Conservation (phyloP, 2,329 filamentous ascomycete genomes). For the Phaeosphaeria sp. region DNA sequence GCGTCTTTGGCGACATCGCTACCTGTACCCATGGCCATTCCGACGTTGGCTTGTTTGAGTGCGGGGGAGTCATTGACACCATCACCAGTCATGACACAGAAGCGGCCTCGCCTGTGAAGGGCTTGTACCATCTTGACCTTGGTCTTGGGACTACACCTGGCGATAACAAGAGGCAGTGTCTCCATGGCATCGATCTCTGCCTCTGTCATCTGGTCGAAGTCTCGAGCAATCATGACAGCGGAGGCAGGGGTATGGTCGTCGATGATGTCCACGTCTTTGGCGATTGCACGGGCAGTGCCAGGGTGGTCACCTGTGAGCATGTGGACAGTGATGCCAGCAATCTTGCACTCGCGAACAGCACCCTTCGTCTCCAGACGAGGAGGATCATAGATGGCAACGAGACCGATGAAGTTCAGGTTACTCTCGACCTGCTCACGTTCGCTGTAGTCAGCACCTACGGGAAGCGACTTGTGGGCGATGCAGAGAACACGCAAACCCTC, state of each 20-base stretch:
- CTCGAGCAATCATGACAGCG: conserved; percentile 52
- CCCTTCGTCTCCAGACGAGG: conserved; percentile 79
- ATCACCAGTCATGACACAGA: conserved; percentile 54
- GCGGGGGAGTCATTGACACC: conserved; percentile 52
- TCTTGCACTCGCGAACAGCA: conserved; percentile 53
- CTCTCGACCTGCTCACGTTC: conserved; percentile 69
- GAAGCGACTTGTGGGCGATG: conserved; percentile 44
- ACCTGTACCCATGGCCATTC: conserved; percentile 51
- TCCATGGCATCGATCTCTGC: conserved; percentile 52
- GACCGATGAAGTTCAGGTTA: conserved; percentile 75
- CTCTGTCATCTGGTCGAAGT: conserved; percentile 54
- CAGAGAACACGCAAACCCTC: conserved; percentile 48
- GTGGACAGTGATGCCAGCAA: conserved; percentile 57
- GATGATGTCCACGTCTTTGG: conserved; percentile 55
- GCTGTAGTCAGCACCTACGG: conserved; percentile 33
- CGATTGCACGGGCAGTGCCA: conserved; percentile 55
- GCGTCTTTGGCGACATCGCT: conserved; percentile 51
- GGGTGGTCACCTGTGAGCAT: conserved; percentile 58
- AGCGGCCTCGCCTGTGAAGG: conserved; percentile 45
- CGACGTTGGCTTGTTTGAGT: conserved; percentile 50
- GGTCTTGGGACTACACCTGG: conserved; percentile 54
- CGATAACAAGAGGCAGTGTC: conserved; percentile 53
- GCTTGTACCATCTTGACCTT: conserved; percentile 57
- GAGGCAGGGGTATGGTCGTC: conserved; percentile 30
- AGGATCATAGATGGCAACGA: conserved; percentile 86